Conservation (phyloP, 257 asterid genomes). For the Salvia splendens region DNA sequence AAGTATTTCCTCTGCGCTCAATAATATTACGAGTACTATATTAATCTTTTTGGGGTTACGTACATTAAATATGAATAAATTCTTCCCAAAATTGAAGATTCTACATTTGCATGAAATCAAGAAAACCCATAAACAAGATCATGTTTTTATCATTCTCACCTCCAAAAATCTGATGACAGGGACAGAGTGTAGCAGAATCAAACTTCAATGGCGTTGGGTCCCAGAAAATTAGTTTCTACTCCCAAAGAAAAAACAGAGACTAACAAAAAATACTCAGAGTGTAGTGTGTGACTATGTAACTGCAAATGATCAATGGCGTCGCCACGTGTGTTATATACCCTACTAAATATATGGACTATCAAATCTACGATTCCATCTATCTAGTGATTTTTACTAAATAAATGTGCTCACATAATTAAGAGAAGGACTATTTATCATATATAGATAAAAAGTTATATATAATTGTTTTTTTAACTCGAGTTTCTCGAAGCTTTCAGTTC, state of each 20-base stretch:
- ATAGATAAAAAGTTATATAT: no score
- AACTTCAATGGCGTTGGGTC: constrained; percentile 22
- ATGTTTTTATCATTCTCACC: neutral
- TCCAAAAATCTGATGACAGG: neutral
- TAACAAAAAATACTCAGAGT: neutral
- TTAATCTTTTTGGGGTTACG: neutral
- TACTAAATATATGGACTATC: no score
- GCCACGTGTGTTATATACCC: constrained; percentile 21
- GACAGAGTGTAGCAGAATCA: neutral
- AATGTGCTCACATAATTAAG: no score
- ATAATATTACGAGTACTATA: neutral
- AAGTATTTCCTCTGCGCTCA: neutral
- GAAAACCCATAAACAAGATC: neutral
- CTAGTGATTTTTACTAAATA: no score
- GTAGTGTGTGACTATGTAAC: constrained; percentile 8
- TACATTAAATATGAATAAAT: neutral
- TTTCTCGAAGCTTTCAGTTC: no score
- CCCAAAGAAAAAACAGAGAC: neutral
- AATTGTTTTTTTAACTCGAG: no score
- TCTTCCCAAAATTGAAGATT: neutral
- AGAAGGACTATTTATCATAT: no score
- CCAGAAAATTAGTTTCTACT: neutral
- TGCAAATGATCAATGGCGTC: constrained; percentile 11
- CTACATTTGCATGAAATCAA: constrained; percentile 18
- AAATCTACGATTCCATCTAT: no score